Percentiles rank a stretch among this genome's conserved stretches.
Conservation (phyloP, 2,329 filamentous ascomycete species). For the Coniella vitis region DNA sequence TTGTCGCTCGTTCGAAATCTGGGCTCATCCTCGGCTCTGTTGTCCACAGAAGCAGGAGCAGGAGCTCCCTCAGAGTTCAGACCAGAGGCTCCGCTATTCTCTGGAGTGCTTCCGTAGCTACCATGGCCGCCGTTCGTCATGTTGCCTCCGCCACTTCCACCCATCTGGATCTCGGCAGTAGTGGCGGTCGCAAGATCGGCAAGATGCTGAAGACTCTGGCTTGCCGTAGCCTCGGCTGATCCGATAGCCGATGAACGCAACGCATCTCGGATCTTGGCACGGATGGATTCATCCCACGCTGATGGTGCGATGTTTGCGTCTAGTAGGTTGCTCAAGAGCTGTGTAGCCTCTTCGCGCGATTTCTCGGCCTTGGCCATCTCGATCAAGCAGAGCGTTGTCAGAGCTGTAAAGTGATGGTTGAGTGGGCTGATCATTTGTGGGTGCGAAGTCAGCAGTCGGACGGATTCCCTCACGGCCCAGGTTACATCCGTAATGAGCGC, state of each 20-base stretch:
- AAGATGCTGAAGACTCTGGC: slow-evolving; percentile 52
- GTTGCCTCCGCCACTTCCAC: too few species aligned
- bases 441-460: slow-evolving; percentile 50
- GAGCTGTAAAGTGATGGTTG: slow-evolving; percentile 58
- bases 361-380: slow-evolving; percentile 50
- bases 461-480: slow-evolving; percentile 52
- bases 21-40: not conserved
- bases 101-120: slow-evolving; percentile 5
- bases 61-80: not conserved
- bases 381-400: slow-evolving; percentile 54
- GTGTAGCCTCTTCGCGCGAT: slow-evolving; percentile 50
- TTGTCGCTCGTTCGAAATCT: slow-evolving; percentile 21
- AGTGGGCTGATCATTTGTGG: slow-evolving; percentile 53
- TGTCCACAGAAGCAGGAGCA: too few species aligned
- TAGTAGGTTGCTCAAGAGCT: slow-evolving; percentile 48
- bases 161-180: slow-evolving; percentile 20
- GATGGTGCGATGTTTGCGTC: slow-evolving; percentile 43
- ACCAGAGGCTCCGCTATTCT: slow-evolving; percentile 17
- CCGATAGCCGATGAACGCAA: slow-evolving; percentile 29
- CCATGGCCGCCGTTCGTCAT: too few species aligned
- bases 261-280: slow-evolving; percentile 43
- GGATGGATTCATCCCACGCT: slow-evolving; percentile 52
- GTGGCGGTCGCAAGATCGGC: slow-evolving; percentile 49
- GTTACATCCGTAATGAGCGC: slow-evolving; percentile 51
- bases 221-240: slow-evolving; percentile 36